These are phyloP conservation scores for Hortiboletus rubellus DNA, from an alignment of 1,284 basidiomycete genomes.

Conservation along the genomic window DNA sequence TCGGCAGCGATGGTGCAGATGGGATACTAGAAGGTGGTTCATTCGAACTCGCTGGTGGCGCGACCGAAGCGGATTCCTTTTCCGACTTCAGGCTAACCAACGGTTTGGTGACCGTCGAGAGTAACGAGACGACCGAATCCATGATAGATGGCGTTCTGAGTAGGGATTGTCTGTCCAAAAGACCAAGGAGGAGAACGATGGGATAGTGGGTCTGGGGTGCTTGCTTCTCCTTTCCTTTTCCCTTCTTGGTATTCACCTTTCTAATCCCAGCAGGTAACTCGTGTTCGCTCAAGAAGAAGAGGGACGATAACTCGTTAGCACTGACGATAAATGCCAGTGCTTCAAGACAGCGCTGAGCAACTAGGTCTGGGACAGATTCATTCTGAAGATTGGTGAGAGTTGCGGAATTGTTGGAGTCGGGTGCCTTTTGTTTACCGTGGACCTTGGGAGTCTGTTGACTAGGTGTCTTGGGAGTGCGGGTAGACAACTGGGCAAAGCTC, in stretches of 20 bases:
- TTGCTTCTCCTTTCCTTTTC: constrained; percentile 91
- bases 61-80: constrained; percentile 36
- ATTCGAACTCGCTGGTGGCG: constrained; percentile 20
- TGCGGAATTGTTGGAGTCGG: constrained; percentile 54
- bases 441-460: constrained; percentile 61
- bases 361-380: constrained; percentile 86
- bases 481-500: constrained; percentile 91
- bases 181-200: constrained; percentile 81
- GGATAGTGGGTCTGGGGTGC: constrained; percentile 83
- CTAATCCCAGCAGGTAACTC: constrained; percentile 79
- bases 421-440: constrained; percentile 65
- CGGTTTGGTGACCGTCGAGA: constrained; percentile 86
- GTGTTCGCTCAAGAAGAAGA: constrained; percentile 95
- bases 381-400: constrained; percentile 66
- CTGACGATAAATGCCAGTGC: constrained; percentile 84
- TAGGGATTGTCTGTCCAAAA: constrained; percentile 83
- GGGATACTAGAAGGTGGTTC: constrained; percentile 11
- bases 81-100: constrained; percentile 62
- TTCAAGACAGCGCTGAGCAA: constrained; percentile 91
- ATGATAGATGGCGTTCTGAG: constrained; percentile 87
- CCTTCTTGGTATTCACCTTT: constrained; percentile 72
- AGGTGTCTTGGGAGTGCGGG: constrained; percentile 63
- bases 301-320: constrained; percentile 77
- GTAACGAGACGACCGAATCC: constrained; percentile 84
- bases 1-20: constrained; percentile 10